Evolutionary conservation across 306 rosid species (phyloP), one percentile per base, ranked within the genome.

Genomic region (Medicago arabica): DNA sequence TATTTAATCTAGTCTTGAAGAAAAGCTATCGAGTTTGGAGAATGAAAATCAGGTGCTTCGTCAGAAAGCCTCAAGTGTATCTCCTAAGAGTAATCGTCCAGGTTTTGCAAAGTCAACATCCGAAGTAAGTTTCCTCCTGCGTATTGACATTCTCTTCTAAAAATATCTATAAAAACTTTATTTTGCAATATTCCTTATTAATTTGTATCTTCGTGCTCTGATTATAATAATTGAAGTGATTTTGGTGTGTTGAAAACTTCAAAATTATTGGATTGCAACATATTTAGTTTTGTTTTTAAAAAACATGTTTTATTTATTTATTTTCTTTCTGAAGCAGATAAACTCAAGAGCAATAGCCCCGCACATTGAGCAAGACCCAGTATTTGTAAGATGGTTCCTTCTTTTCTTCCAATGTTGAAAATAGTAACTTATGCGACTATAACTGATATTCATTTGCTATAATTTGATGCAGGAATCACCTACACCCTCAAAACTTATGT

Each of bases 41-140:
- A 87, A 89, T 39, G 99, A 95, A 83, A 95, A 95, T 87, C 96
- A 78, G 0, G 83, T 95, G 72, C 86, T 95, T 81, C 92, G 96
- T 44, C 96, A 87, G 85, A 95, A 88, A 72, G 80, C 93, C 47
- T 80, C 88, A 78, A 82, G 34, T 84, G 86, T 83, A 57, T 69
- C 99, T 36, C 92, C 95, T 28, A 92, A 85, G 89, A 87, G 86
- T 83, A 88, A 53, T 75, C 92, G 79, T 15, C 86, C 86, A 21
- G 88, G 81, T 75, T 67, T 80, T 83, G 89, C 87, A 5, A 92
- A 84, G 92, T 61, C 97, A 13, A 16, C 85, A 4, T 69, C 92
- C 9, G 97, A 92, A 85, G 97, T 95, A 83, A 83, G 88, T 77
- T 78, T 67, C 61, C 44, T 49, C 43, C n/a, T 75, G 15, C 57